phyloP scores from a whole-genome alignment of 805 yeast genomes.

The Vanderwaltozyma verrucispora region DNA sequence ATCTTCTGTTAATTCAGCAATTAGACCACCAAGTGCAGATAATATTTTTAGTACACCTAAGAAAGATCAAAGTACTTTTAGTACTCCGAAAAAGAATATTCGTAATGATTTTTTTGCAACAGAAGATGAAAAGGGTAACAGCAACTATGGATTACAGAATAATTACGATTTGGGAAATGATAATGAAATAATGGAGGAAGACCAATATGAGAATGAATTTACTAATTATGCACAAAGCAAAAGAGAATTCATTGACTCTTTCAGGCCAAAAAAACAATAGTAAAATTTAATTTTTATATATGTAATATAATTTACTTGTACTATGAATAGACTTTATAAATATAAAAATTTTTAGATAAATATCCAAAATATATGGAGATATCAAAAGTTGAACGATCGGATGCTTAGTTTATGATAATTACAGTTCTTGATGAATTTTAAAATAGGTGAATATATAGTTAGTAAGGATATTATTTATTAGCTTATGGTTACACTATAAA shows the following conservation, averaged over 20 bases:
- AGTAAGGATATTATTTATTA: too few species aligned
- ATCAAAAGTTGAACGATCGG: too few species aligned
- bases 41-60: slow-evolving; percentile 18
- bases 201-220: slow-evolving; percentile 36
- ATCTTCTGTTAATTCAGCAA: slow-evolving; percentile 19
- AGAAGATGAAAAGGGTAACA: neutral
- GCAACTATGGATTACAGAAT: slow-evolving; percentile 5
- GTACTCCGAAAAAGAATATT: slow-evolving; percentile 7
- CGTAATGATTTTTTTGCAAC: neutral
- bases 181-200: slow-evolving; percentile 33
- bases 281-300: too few species aligned
- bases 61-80: slow-evolving; percentile 3
- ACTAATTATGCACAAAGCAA: slow-evolving; percentile 37
- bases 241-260: slow-evolving; percentile 32
- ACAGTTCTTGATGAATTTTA: too few species aligned
- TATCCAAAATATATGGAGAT: too few species aligned
- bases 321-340: too few species aligned
- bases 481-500: neutral
- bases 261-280: slow-evolving; percentile 28
- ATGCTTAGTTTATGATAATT: too few species aligned
- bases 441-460: too few species aligned
- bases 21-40: slow-evolving; percentile 14
- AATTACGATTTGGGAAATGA: slow-evolving; percentile 17
- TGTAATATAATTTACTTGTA: too few species aligned
- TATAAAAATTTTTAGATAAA: too few species aligned